Percentiles rank a stretch among this genome's conserved stretches.
Evolutionary conservation across 192 early-diverging fungal genomes (phyloP).

Genomic region (Tieghemiomyces parasiticus): DNA sequence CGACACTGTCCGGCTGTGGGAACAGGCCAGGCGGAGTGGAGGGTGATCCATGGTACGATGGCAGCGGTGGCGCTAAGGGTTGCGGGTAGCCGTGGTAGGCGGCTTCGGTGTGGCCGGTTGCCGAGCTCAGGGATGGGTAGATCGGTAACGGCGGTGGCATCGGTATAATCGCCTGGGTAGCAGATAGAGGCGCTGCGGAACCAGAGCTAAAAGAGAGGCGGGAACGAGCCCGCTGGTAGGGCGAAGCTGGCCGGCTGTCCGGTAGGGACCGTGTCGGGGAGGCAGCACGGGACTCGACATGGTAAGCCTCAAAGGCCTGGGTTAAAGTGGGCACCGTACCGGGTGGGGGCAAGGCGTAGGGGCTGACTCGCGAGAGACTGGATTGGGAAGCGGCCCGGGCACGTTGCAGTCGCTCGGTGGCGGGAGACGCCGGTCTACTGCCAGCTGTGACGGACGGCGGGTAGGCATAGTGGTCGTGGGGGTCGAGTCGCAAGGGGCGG

Average conservation of each 20-base stretch:
- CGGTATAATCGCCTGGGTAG: too few relatives aligned
- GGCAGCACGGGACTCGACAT: neutral
- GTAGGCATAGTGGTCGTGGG: too few relatives aligned
- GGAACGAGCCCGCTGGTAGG: neutral
- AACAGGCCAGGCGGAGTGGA: too few relatives aligned
- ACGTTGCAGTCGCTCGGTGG: neutral
- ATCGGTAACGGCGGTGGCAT: too few relatives aligned
- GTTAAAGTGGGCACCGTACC: constrained; percentile 4
- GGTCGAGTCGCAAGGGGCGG: neutral
- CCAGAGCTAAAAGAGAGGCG: neutral
- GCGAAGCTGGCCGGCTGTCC: neutral
- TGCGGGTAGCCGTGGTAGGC: too few relatives aligned
- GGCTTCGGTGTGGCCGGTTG: too few relatives aligned
- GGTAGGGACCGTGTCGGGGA: neutral
- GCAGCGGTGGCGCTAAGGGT: too few relatives aligned
- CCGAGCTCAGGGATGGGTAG: too few relatives aligned
- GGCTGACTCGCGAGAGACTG: neutral
- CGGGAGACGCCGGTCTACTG: neutral
- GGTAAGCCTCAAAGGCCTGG: constrained; percentile 1
- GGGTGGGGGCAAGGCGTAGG: neutral
- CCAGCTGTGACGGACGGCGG: too few relatives aligned
- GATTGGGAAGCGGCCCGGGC: constrained; percentile 2
- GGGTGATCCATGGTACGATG: too few relatives aligned
- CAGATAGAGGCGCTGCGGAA: neutral
- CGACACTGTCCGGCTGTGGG: too few relatives aligned